Base-by-base conservation (phyloP, 78 protist genomes). In the Dictyostelium firmibasis region DNA sequence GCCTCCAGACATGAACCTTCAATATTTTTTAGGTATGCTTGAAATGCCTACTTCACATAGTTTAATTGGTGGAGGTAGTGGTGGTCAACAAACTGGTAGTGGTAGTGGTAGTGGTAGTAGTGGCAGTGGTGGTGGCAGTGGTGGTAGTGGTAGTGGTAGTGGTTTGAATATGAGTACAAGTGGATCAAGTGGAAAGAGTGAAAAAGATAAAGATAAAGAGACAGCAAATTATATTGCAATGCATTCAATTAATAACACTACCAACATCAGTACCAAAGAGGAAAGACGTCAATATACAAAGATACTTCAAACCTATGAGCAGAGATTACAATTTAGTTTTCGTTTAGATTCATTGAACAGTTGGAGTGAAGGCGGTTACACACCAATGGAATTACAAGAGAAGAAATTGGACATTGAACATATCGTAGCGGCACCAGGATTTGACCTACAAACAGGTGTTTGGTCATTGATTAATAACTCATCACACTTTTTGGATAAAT, bases 1-100 rank as follows among this genome's bases (percentile, higher is more conserved):
- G 1, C 31, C 60, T 11, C 82, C 87, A 83, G 57, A 78, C 31
- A 89, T 89, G 94, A 89, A 89, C 16, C 41, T 89, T 18, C 94
- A 89, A 67, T 89, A 64, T 29, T 64, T 81, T n/a, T 77, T 89
- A 50, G 83, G 77, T 43, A 47, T 89, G 67, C 74, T 81, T 23
- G 94, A 89, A 20, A 43, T 36, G 7, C 53, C 47, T 6, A 41
- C 18, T 2, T 13, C 62, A 16, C 29, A 23, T 77, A n/a, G 18
- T 41, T 29, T 16, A 35, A 9, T 35, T 10, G 1, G 27, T 1
- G 0, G 62, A 38, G 53, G 29, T 18, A 41, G 79, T 72, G 44
- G 44, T 33, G 44, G 44, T 33, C 25, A 16, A 72, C 23, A 27
- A 31, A 11, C 3, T 10, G 53, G 62, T 29, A 20, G 44, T 41